These are phyloP conservation scores for Haberlea rhodopensis DNA, from an alignment of 257 asterid species.

Conservation along the genomic window DNA sequence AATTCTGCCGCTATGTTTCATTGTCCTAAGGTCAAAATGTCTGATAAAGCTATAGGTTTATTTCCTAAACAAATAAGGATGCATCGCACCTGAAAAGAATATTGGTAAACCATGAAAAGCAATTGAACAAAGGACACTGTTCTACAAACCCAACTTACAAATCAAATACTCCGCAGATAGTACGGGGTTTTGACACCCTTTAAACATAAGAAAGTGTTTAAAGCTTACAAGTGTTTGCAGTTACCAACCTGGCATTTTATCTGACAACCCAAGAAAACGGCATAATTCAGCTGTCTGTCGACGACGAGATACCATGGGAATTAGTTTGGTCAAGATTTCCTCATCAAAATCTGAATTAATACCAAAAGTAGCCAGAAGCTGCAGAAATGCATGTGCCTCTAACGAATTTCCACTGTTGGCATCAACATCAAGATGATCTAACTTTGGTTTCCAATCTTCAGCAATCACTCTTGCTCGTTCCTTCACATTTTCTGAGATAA, in stretches of 20 bases:
- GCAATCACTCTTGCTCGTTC: constrained; percentile 84
- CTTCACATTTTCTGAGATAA: constrained; percentile 57
- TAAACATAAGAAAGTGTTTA: constrained; percentile 4
- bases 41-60: neutral
- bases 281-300: constrained; percentile 96
- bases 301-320: constrained; percentile 99
- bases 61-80: too few relatives aligned
- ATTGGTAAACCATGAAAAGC: neutral
- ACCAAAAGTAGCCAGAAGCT: constrained; percentile 47
- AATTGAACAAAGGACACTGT: neutral
- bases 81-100: constrained; percentile 4
- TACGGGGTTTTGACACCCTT: constrained; percentile 2
- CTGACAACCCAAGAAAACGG: constrained; percentile 85
- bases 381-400: constrained; percentile 98
- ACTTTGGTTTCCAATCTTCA: constrained; percentile 90
- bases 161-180: neutral
- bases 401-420: constrained; percentile 93
- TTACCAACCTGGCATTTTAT: constrained; percentile 89
- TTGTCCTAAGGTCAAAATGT: neutral
- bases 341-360: constrained; percentile 80
- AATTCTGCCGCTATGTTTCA: neutral
- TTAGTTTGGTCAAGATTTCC: constrained; percentile 67
- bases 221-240: constrained; percentile 10
- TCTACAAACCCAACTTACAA: neutral
- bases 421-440: constrained; percentile 86